phyloP scores from a whole-genome alignment of 2,329 filamentous ascomycete genomes.

The Zymoseptoria crescenta region DNA sequence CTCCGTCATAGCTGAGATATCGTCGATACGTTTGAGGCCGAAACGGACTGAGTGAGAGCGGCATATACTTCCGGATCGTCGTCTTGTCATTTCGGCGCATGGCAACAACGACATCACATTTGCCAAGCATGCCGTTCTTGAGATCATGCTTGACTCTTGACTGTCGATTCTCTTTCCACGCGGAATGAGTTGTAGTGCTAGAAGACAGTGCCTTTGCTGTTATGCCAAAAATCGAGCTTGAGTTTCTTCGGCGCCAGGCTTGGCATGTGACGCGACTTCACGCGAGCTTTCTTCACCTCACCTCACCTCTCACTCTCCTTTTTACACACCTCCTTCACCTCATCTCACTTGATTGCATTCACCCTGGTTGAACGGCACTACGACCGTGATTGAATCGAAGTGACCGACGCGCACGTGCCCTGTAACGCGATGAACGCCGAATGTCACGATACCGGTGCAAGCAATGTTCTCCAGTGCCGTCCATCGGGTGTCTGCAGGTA shows the following conservation, averaged over 20 bases:
- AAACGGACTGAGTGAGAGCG: neutral
- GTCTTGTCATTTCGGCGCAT: neutral
- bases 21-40: neutral
- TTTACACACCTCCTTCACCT: neutral
- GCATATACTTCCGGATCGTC: neutral
- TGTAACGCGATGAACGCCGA: neutral
- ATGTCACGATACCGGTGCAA: neutral
- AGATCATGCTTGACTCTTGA: no score
- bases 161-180: no score
- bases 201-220: no score
- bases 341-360: neutral
- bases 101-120: no score
- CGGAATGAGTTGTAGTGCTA: no score
- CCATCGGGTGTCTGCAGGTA: neutral
- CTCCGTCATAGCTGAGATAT: neutral
- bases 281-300: neutral
- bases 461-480: neutral
- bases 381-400: neutral
- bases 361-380: neutral
- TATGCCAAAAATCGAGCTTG: no score
- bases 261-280: neutral
- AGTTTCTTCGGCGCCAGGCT: no score
- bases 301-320: neutral
- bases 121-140: no score
- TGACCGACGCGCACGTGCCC: neutral